Percentiles rank a stretch among this genome's conserved stretches.
Conservation (phyloP, 2,329 filamentous ascomycete species). For the Hymenoscyphus occultus region DNA sequence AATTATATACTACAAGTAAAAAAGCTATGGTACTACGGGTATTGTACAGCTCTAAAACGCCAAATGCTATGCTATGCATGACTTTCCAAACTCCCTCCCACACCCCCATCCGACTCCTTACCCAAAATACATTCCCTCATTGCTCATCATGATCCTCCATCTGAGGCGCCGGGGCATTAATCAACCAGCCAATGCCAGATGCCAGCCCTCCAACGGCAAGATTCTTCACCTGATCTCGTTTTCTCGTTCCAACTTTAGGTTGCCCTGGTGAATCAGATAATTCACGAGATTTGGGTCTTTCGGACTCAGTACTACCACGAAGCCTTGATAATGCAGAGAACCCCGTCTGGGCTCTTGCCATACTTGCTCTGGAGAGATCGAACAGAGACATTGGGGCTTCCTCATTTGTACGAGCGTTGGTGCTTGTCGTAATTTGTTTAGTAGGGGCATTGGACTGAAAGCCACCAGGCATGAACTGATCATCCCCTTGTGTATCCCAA, state of each 20-base stretch:
- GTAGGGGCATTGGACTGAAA: slow-evolving; percentile 43
- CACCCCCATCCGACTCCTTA: neutral
- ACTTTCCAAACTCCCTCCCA: slow-evolving; percentile 2
- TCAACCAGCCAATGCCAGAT: slow-evolving; percentile 65
- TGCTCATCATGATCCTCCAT: neutral
- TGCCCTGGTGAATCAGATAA: slow-evolving; percentile 23
- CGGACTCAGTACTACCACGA: slow-evolving; percentile 13
- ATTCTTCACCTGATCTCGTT: slow-evolving; percentile 68
- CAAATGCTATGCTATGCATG: neutral
- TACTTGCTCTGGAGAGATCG: slow-evolving; percentile 60
- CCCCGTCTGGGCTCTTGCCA: slow-evolving; percentile 56
- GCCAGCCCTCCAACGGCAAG: slow-evolving; percentile 65
- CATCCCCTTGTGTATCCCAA: slow-evolving; percentile 65
- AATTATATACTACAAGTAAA: neutral
- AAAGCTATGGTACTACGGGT: neutral
- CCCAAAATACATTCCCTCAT: neutral
- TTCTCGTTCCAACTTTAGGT: slow-evolving; percentile 46
- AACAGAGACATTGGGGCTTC: slow-evolving; percentile 65
- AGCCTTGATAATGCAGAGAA: slow-evolving; percentile 49
- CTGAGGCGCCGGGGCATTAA: slow-evolving; percentile 48
- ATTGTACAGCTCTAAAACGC: slow-evolving; percentile 5
- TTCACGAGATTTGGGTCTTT: slow-evolving; percentile 15
- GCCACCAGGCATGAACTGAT: slow-evolving; percentile 47
- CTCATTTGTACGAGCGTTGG: slow-evolving; percentile 41
- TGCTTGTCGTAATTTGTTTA: slow-evolving; percentile 33